Conservation (phyloP, 2,329 filamentous ascomycete genomes). For the Lecanosticta acicola region DNA sequence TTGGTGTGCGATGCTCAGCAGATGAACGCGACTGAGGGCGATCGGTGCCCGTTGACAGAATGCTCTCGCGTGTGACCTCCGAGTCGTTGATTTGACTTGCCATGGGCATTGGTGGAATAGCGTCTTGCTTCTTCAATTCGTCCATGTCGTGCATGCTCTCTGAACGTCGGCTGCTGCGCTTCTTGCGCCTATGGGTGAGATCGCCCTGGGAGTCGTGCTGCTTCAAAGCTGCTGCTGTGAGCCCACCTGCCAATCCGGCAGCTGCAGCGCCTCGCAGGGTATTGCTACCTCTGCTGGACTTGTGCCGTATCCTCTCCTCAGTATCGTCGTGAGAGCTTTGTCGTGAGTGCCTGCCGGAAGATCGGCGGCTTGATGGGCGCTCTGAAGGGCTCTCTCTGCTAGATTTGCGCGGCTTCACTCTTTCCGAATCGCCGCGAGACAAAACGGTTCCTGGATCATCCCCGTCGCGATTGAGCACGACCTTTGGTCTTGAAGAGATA, state of each 20-base stretch:
- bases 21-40: constrained; percentile 62
- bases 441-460: constrained; percentile 55
- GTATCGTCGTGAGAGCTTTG: constrained; percentile 29
- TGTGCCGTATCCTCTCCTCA: constrained; percentile 49
- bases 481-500: constrained; percentile 54
- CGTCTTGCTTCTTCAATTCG: constrained; percentile 37
- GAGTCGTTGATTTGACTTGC: constrained; percentile 81
- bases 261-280: constrained; percentile 48
- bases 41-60: constrained; percentile 75
- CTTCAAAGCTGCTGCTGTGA: constrained; percentile 57
- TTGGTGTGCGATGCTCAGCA: constrained; percentile 51
- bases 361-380: constrained; percentile 21
- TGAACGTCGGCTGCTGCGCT: constrained; percentile 49
- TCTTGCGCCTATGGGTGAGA: constrained; percentile 41
- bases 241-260: constrained; percentile 50
- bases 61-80: constrained; percentile 80
- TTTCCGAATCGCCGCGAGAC: constrained; percentile 49
- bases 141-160: constrained; percentile 52
- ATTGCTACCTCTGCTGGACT: constrained; percentile 49
- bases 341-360: constrained; percentile 20
- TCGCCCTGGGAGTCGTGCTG: constrained; percentile 60
- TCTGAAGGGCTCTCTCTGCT: constrained; percentile 40
- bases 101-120: constrained; percentile 75
- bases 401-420: constrained; percentile 50
- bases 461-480: constrained; percentile 54